phyloP scores from a whole-genome alignment of 495 filamentous ascomycete genomes.

The Hyaloscypha hepaticicola region DNA sequence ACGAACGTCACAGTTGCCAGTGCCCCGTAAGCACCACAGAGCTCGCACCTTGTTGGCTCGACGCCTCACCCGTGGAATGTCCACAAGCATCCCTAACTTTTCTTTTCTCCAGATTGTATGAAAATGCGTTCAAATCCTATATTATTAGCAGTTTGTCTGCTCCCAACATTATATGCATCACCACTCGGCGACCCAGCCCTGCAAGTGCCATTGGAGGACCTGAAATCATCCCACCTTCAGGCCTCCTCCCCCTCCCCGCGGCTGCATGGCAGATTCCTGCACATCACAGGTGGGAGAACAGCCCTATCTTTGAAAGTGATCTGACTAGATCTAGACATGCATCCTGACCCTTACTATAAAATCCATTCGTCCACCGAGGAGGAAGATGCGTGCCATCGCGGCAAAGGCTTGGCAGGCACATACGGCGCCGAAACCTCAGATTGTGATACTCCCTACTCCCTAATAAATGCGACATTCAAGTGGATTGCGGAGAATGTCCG shows the following conservation, averaged over 20 bases:
- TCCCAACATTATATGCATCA: constrained; percentile 18
- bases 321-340: constrained; percentile 62
- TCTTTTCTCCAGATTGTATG: constrained; percentile 20
- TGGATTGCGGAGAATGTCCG: constrained; percentile 88
- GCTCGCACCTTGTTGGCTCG: background rate
- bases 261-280: constrained; percentile 82
- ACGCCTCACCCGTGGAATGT: background rate
- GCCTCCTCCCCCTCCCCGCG: constrained; percentile 29
- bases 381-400: constrained; percentile 73
- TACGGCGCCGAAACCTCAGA: constrained; percentile 83
- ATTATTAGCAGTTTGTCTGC: constrained; percentile 24
- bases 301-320: background rate
- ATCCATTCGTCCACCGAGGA: constrained; percentile 67
- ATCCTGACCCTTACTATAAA: constrained; percentile 85
- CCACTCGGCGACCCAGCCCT: constrained; percentile 20
- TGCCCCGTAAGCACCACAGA: background rate
- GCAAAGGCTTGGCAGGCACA: constrained; percentile 70
- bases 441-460: constrained; percentile 78
- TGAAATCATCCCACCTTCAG: constrained; percentile 12
- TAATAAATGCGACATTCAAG: constrained; percentile 86
- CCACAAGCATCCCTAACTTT: constrained; percentile 4
- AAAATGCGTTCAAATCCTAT: constrained; percentile 23
- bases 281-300: constrained; percentile 77
- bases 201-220: constrained; percentile 32
- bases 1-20: background rate